phyloP scores from a whole-genome alignment of 257 asterid species.

The Fraxinus quadrangulata region DNA sequence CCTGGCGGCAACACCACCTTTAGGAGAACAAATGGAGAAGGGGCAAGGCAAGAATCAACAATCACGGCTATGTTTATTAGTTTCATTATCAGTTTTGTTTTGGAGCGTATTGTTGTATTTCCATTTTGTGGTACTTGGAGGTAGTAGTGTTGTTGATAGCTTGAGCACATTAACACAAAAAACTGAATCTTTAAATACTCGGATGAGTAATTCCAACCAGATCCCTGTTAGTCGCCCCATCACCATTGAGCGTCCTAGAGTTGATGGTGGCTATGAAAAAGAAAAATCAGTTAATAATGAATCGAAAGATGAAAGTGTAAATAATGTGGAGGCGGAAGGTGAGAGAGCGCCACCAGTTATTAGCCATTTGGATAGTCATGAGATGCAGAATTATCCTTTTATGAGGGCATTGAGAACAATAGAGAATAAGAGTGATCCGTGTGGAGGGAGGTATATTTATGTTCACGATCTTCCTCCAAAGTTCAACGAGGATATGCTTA shows the following conservation, averaged over 20 bases:
- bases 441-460: constrained; percentile 61
- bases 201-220: constrained; percentile 18
- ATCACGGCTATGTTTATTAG: constrained; percentile 59
- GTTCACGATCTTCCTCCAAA: constrained; percentile 53
- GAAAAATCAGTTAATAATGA: constrained; percentile 5
- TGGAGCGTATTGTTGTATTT: constrained; percentile 65
- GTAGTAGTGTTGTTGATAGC: constrained; percentile 28
- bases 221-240: constrained; percentile 21
- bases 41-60: constrained; percentile 53
- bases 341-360: constrained; percentile 13
- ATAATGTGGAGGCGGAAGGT: constrained; percentile 8
- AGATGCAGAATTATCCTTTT: constrained; percentile 51
- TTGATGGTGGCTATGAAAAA: constrained; percentile 17
- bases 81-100: constrained; percentile 52
- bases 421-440: constrained; percentile 79
- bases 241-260: constrained; percentile 9
- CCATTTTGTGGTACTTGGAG: constrained; percentile 53
- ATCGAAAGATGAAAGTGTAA: constrained; percentile 12
- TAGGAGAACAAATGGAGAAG: constrained; percentile 57
- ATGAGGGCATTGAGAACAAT: constrained; percentile 65
- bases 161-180: constrained; percentile 34
- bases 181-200: constrained; percentile 16
- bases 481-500: constrained; percentile 58
- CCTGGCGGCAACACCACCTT: constrained; percentile 31
- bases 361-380: neutral